These are phyloP conservation scores for Anethum foeniculum DNA, from an alignment of 140 eudicot species.

Conservation along the genomic window DNA sequence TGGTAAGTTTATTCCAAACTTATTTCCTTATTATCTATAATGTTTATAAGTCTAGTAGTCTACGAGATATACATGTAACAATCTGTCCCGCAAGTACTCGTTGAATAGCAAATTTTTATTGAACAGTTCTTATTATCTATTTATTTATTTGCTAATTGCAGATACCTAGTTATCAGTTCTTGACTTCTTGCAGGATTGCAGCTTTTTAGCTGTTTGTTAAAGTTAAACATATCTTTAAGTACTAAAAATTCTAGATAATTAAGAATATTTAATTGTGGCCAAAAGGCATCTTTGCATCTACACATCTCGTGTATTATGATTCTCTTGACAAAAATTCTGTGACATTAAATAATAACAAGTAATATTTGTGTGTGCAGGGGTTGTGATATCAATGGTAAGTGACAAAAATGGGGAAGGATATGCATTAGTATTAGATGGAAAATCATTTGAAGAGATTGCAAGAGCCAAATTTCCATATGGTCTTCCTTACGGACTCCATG, in stretches of 20 bases:
- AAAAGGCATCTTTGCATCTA: background rate
- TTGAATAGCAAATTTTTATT: too few species aligned
- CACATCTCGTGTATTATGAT: background rate
- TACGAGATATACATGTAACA: too few species aligned
- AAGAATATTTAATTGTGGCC: background rate
- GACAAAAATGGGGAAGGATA: conserved; percentile 87
- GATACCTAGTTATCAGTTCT: too few species aligned
- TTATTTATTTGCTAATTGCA: too few species aligned
- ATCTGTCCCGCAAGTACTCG: too few species aligned
- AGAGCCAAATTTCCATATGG: conserved; percentile 98
- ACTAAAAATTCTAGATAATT: too few species aligned
- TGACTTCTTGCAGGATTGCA: too few species aligned
- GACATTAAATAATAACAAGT: background rate
- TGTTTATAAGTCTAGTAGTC: too few species aligned
- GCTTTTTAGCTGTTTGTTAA: too few species aligned
- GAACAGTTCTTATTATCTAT: too few species aligned
- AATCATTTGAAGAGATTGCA: conserved; percentile 84
- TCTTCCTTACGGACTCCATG: conserved; percentile 96
- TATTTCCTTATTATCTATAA: background rate
- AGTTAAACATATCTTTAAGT: too few species aligned
- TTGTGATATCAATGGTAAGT: conserved; percentile 79
- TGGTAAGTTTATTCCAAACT: conserved; percentile 32
- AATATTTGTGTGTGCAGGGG: conserved; percentile 36
- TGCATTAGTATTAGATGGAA: conserved; percentile 62
- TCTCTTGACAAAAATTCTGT: background rate